These are phyloP conservation scores for Talaromyces verruculosus DNA, from an alignment of 2,329 filamentous ascomycete species.

Conservation along the genomic window DNA sequence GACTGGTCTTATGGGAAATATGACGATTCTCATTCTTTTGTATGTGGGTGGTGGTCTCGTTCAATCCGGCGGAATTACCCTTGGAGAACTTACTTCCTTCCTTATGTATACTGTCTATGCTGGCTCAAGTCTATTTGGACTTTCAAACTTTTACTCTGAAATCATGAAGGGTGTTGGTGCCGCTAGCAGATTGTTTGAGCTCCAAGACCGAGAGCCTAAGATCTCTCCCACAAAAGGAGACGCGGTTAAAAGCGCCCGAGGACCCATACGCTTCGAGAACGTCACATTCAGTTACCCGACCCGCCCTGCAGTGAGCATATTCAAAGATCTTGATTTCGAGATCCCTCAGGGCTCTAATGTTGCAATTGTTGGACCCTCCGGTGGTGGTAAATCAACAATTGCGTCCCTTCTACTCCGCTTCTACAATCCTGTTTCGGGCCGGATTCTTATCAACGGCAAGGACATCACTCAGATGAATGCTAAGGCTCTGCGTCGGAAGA, in stretches of 20 bases:
- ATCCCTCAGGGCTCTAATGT: slow-evolving; percentile 94
- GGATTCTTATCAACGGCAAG: slow-evolving; percentile 77
- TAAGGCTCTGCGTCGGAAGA: slow-evolving; percentile 86
- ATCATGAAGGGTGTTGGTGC: slow-evolving; percentile 98
- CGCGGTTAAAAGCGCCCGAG: slow-evolving; percentile 78
- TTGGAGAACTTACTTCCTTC: slow-evolving; percentile 93
- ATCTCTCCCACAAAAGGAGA: slow-evolving; percentile 83
- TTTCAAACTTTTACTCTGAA: slow-evolving; percentile 96
- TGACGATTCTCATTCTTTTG: slow-evolving; percentile 89
- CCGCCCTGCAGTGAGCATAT: slow-evolving; percentile 85
- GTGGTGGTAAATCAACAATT: slow-evolving; percentile 94
- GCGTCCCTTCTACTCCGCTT: slow-evolving; percentile 88
- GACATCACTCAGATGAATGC: slow-evolving; percentile 86
- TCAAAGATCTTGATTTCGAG: slow-evolving; percentile 82
- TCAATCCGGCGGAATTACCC: slow-evolving; percentile 76
- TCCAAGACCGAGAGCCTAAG: slow-evolving; percentile 83
- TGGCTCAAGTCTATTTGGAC: slow-evolving; percentile 82
- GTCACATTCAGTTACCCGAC: slow-evolving; percentile 92
- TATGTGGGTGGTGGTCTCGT: slow-evolving; percentile 91
- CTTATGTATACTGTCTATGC: slow-evolving; percentile 96
- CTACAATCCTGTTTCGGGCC: slow-evolving; percentile 76
- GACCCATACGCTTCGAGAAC: slow-evolving; percentile 82
- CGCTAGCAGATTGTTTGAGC: slow-evolving; percentile 91
- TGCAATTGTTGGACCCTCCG: slow-evolving; percentile 92
- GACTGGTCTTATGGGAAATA: slow-evolving; percentile 90